Evolutionary conservation across 768 basidiomycete genomes (phyloP).

Genomic region (Sarcomyxa edulis): DNA sequence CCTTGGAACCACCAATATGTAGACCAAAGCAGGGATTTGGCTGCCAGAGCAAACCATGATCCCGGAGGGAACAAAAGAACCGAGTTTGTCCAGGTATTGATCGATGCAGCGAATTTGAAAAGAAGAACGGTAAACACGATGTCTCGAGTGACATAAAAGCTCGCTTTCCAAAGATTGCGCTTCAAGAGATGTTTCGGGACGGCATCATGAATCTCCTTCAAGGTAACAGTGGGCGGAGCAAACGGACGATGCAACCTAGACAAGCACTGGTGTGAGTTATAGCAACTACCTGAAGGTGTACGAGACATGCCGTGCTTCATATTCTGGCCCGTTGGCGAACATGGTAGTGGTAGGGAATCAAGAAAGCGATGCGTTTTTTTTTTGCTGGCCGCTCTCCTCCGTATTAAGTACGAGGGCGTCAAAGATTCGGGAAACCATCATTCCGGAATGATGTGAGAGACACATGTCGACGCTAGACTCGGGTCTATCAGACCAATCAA

Average conservation of each 20-base stretch:
- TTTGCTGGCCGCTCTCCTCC: too few relatives aligned
- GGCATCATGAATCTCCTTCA: slow-evolving; percentile 51
- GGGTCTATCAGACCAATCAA: too few relatives aligned
- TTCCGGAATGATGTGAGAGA: too few relatives aligned
- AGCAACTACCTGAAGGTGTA: too few relatives aligned
- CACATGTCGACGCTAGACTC: too few relatives aligned
- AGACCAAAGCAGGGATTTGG: slow-evolving; percentile 35
- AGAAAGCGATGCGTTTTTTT: neutral
- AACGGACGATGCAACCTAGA: slow-evolving; percentile 42
- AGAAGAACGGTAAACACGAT: slow-evolving; percentile 34
- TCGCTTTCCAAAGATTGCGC: slow-evolving; percentile 19
- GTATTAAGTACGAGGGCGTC: too few relatives aligned
- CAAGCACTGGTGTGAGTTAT: too few relatives aligned
- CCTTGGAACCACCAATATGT: slow-evolving; percentile 49
- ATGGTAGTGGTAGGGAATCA: too few relatives aligned
- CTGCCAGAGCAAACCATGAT: slow-evolving; percentile 22
- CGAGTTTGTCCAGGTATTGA: slow-evolving; percentile 32
- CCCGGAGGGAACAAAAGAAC: slow-evolving; percentile 27
- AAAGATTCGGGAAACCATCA: too few relatives aligned
- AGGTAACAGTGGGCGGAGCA: slow-evolving; percentile 39
- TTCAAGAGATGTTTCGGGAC: slow-evolving; percentile 49
- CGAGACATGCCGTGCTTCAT: too few relatives aligned
- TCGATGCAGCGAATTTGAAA: slow-evolving; percentile 37
- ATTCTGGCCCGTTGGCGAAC: too few relatives aligned
- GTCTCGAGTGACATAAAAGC: slow-evolving; percentile 40